These are phyloP conservation scores for Clonostachys sp. DNA, from an alignment of 2,329 filamentous ascomycete species.

Conservation along the genomic window DNA sequence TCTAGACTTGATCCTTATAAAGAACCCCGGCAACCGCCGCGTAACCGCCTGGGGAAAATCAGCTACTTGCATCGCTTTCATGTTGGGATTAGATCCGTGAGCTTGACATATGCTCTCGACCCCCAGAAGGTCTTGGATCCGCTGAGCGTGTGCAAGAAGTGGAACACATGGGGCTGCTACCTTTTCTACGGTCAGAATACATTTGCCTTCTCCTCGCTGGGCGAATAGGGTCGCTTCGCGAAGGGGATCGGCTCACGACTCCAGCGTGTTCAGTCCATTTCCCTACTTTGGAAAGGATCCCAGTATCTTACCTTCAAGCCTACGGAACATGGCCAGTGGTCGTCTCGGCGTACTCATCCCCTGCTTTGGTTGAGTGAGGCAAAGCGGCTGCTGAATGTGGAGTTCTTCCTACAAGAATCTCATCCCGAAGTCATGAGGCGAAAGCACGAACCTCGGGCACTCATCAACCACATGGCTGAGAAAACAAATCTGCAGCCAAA, in stretches of 20 bases:
- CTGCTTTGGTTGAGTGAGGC: constrained; percentile 27
- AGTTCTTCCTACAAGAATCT: constrained; percentile 33
- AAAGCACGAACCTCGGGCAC: constrained; percentile 20
- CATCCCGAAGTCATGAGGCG: constrained; percentile 21
- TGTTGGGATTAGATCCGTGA: constrained; percentile 19
- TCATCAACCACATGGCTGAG: constrained; percentile 12
- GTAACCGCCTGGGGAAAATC: constrained; percentile 1
- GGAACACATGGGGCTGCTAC: constrained; percentile 31
- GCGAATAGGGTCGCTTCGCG: constrained; percentile 43
- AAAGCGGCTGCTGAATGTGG: constrained; percentile 30
- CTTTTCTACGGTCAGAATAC: constrained; percentile 44
- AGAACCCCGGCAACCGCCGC: constrained; percentile 10
- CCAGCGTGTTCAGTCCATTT: constrained; percentile 36
- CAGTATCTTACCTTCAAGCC: constrained; percentile 16
- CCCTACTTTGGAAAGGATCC: constrained; percentile 34
- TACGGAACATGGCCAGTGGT: constrained; percentile 9
- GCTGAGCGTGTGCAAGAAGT: constrained; percentile 32
- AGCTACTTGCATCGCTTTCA: constrained; percentile 32
- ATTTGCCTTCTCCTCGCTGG: constrained; percentile 48
- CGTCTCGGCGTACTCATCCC: constrained; percentile 30
- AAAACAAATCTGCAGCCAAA: constrained; percentile 33
- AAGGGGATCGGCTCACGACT: constrained; percentile 31
- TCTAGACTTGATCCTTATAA: constrained; percentile 34
- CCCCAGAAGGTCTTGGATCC: constrained; percentile 28
- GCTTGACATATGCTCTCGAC: constrained; percentile 20